A percentile compares a stretch with the other conserved stretches of the same genome.
Evolutionary conservation across 176 grass and related monocot genomes (phyloP).

Genomic region (Zizania latifolia): DNA sequence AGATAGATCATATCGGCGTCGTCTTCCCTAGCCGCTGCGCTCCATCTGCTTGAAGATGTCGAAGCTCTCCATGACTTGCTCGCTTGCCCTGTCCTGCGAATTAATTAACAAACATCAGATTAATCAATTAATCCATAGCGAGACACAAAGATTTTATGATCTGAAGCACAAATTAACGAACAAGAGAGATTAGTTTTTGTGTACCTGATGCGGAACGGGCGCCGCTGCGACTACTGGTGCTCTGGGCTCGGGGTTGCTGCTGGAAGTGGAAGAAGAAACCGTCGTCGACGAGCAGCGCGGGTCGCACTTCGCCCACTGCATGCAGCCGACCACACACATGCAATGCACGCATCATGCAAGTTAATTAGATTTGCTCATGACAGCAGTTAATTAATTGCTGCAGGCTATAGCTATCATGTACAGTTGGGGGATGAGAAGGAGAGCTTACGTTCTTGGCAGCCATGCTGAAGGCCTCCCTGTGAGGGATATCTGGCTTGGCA

Average conservation of each 20-base stretch:
- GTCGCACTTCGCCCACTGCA: slow-evolving; percentile 93
- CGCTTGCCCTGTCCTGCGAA: slow-evolving; percentile 53
- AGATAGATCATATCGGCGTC: background rate
- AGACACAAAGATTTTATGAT: too few species aligned
- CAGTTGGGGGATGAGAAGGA: background rate
- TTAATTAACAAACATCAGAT: background rate
- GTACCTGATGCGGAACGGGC: slow-evolving; percentile 31
- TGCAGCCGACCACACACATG: background rate
- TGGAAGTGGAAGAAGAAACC: slow-evolving; percentile 59
- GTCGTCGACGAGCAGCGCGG: slow-evolving; percentile 50
- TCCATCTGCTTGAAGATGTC: slow-evolving; percentile 93
- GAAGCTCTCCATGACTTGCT: slow-evolving; percentile 61
- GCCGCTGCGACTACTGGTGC: background rate
- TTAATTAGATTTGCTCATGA: too few species aligned
- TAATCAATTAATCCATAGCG: background rate
- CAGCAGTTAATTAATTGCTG: background rate
- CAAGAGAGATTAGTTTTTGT: too few species aligned
- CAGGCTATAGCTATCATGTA: background rate
- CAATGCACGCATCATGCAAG: background rate
- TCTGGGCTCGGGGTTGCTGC: slow-evolving; percentile 41
- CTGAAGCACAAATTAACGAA: too few species aligned
- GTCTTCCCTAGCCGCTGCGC: slow-evolving; percentile 39
- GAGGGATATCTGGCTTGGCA: slow-evolving; percentile 84
- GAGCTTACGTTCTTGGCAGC: slow-evolving; percentile 90
- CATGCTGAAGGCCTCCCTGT: slow-evolving; percentile 99